A percentile compares a stretch with the other conserved stretches of the same genome.
Conservation (phyloP, 495 filamentous ascomycete genomes). For the Penicillium fimorum region DNA sequence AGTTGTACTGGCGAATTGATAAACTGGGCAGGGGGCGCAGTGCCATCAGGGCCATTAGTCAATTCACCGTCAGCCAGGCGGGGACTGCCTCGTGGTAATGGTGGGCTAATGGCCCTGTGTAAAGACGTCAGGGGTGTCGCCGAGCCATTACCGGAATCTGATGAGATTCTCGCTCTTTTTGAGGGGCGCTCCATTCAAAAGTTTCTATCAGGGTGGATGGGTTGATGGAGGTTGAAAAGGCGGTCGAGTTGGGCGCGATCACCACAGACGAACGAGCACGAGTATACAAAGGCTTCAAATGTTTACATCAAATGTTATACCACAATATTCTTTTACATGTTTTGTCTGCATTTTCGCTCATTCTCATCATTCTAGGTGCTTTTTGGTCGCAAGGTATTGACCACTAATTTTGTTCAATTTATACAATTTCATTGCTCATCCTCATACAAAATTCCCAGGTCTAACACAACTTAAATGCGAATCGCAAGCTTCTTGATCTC, state of each 20-base stretch:
- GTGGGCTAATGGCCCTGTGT: slow-evolving; percentile 6
- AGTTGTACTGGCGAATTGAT: slow-evolving; percentile 70
- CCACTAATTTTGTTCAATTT: background rate
- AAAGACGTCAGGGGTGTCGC: background rate
- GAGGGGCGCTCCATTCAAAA: slow-evolving; percentile 8
- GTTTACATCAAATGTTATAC: background rate
- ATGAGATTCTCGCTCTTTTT: background rate
- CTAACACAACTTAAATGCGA: background rate
- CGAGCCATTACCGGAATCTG: background rate
- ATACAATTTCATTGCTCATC: slow-evolving; percentile 1
- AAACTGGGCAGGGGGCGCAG: slow-evolving; percentile 1
- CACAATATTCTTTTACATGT: background rate
- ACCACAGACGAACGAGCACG: background rate
- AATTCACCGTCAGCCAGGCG: background rate
- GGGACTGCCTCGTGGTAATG: background rate
- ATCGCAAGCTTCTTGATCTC: slow-evolving; percentile 48
- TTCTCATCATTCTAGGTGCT: background rate
- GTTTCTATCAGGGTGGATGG: background rate
- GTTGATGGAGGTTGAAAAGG: slow-evolving; percentile 2
- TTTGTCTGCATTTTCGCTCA: background rate
- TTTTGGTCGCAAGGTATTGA: background rate
- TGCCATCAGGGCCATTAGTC: background rate
- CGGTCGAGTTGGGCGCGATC: slow-evolving; percentile 5
- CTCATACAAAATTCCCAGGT: background rate
- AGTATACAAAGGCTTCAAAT: background rate